Evolutionary conservation across 2,329 filamentous ascomycete genomes (phyloP).

Genomic region (Raffaelea albimanens): DNA sequence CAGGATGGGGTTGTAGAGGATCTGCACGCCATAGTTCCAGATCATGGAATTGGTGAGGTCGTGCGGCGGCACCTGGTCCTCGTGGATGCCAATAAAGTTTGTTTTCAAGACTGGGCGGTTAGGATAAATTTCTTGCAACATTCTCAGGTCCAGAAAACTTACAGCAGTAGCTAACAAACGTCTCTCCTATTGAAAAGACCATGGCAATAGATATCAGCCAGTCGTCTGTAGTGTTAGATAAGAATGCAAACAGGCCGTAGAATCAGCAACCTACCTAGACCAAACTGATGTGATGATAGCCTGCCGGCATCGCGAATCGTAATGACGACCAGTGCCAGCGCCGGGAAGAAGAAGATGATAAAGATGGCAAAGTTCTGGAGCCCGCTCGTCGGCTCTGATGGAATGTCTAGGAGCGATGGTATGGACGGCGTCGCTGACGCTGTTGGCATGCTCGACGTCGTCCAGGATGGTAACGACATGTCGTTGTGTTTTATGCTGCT

Average conservation of each 20-base stretch:
- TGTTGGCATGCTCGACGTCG: no score
- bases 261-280: constrained; percentile 1
- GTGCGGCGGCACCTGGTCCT: constrained; percentile 13
- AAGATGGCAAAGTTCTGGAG: constrained; percentile 20
- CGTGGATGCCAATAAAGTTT: constrained; percentile 19
- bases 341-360: constrained; percentile 21
- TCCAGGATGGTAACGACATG: no score
- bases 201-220: constrained; percentile 22
- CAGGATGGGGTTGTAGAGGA: constrained; percentile 26
- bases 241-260: no score
- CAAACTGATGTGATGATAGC: constrained; percentile 16
- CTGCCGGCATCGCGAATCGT: constrained; percentile 16
- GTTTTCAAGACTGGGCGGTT: constrained; percentile 20
- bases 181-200: constrained; percentile 19
- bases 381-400: constrained; percentile 8
- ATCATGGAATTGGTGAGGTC: constrained; percentile 17
- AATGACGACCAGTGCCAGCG: constrained; percentile 18
- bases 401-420: constrained; percentile 3
- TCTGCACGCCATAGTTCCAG: constrained; percentile 23
- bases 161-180: constrained; percentile 21
- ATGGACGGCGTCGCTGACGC: neutral
- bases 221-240: constrained; percentile 14
- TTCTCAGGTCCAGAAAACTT: no score
- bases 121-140: no score
- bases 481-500: no score